Evolutionary conservation across 306 rosid genomes (phyloP).

Genomic region (Acacia confusa): DNA sequence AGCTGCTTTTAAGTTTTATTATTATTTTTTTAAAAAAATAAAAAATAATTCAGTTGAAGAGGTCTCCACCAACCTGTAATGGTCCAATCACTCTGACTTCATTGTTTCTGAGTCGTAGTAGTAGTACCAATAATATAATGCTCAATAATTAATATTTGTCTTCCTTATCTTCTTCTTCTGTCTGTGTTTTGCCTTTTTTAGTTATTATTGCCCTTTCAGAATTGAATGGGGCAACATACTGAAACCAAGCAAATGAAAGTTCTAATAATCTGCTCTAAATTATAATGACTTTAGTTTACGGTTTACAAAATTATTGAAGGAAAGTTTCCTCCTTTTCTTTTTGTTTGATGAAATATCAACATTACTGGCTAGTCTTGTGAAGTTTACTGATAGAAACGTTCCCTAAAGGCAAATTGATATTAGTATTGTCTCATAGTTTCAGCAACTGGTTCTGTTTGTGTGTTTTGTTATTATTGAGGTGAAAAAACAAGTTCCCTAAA

Average conservation of each 20-base stretch:
- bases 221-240: constrained; percentile 7
- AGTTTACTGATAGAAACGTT: background rate
- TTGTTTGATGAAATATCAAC: constrained; percentile 22
- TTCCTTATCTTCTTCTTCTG: background rate
- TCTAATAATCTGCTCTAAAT: background rate
- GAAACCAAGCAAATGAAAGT: constrained; percentile 22
- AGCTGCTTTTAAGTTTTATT: constrained; percentile 8
- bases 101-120: constrained; percentile 5
- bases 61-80: constrained; percentile 22
- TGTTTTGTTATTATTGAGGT: too few species aligned
- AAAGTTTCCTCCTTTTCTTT: background rate
- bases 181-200: background rate
- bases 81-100: constrained; percentile 37
- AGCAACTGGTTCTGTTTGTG: background rate
- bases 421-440: background rate
- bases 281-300: background rate
- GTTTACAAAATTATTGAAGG: too few species aligned
- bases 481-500: too few species aligned
- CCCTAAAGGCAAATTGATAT: background rate
- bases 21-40: background rate
- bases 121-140: background rate
- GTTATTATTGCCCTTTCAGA: constrained; percentile 1
- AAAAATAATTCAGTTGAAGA: constrained; percentile 20
- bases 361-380: background rate
- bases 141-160: background rate